A percentile compares a stretch with the other conserved stretches of the same genome.
phyloP scores from a whole-genome alignment of 169 alveolate genomes.

The Plasmodium yoelii region DNA sequence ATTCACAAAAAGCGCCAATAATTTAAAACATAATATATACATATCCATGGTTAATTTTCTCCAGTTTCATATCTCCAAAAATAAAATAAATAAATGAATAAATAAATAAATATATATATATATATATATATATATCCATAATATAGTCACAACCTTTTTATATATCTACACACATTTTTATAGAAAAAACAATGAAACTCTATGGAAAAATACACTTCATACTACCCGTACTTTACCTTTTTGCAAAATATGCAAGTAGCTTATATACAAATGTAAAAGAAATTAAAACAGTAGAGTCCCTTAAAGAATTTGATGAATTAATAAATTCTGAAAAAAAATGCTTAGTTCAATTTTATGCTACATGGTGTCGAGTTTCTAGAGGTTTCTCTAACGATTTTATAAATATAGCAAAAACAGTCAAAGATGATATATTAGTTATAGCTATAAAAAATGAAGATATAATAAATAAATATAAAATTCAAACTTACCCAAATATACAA shows the following conservation, averaged over 20 bases:
- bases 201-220: neutral
- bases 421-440: slow-evolving; percentile 83
- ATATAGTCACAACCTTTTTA: too few relatives aligned
- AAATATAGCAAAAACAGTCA: slow-evolving; percentile 80
- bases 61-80: too few relatives aligned
- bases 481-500: slow-evolving; percentile 93
- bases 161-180: neutral
- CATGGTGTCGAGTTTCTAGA: slow-evolving; percentile 79
- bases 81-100: too few relatives aligned
- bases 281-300: slow-evolving; percentile 74
- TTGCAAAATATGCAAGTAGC: neutral
- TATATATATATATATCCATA: too few relatives aligned
- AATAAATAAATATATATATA: too few relatives aligned
- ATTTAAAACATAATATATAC: too few relatives aligned
- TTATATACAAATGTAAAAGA: slow-evolving; percentile 75
- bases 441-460: slow-evolving; percentile 86
- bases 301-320: slow-evolving; percentile 50
- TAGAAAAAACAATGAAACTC: slow-evolving; percentile 25
- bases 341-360: slow-evolving; percentile 28
- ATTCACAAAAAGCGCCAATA: too few relatives aligned
- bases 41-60: too few relatives aligned
- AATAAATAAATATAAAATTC: slow-evolving; percentile 81
- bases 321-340: slow-evolving; percentile 25
- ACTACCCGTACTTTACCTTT: slow-evolving; percentile 18
- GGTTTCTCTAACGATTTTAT: slow-evolving; percentile 80